Conservation (phyloP, 257 asterid species). For the Solanum sitiens region DNA sequence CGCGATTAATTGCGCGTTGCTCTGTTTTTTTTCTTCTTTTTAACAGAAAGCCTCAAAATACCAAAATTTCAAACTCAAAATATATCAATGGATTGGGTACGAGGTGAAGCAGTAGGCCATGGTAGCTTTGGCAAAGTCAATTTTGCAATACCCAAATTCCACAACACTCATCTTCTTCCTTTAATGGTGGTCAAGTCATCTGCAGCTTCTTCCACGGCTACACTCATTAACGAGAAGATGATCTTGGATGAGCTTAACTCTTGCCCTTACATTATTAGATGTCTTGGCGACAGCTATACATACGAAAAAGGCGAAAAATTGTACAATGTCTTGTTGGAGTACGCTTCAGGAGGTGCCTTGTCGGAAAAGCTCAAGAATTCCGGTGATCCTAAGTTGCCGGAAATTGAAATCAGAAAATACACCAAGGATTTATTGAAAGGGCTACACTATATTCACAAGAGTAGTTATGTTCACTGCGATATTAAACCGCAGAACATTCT, state of each 20-base stretch:
- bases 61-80: neutral
- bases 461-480: slow-evolving; percentile 83
- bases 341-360: slow-evolving; percentile 60
- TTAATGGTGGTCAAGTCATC: slow-evolving; percentile 68
- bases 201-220: slow-evolving; percentile 24
- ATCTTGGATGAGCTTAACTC: slow-evolving; percentile 41
- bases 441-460: slow-evolving; percentile 36
- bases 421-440: slow-evolving; percentile 44
- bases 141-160: slow-evolving; percentile 31
- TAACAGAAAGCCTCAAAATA: neutral
- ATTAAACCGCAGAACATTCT: slow-evolving; percentile 74
- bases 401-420: slow-evolving; percentile 35
- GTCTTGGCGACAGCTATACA: slow-evolving; percentile 50
- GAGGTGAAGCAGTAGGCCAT: slow-evolving; percentile 57
- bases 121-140: slow-evolving; percentile 76
- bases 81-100: slow-evolving; percentile 69
- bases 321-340: slow-evolving; percentile 76
- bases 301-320: slow-evolving; percentile 57
- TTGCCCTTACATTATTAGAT: slow-evolving; percentile 53
- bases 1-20: neutral
- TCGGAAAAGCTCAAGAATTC: slow-evolving; percentile 34
- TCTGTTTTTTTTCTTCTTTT: slow-evolving; percentile 3
- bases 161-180: neutral
- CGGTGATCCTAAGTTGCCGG: slow-evolving; percentile 23
- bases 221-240: slow-evolving; percentile 43